phyloP scores from a whole-genome alignment of 768 basidiomycete species.

The Pulveroboletus sp. region DNA sequence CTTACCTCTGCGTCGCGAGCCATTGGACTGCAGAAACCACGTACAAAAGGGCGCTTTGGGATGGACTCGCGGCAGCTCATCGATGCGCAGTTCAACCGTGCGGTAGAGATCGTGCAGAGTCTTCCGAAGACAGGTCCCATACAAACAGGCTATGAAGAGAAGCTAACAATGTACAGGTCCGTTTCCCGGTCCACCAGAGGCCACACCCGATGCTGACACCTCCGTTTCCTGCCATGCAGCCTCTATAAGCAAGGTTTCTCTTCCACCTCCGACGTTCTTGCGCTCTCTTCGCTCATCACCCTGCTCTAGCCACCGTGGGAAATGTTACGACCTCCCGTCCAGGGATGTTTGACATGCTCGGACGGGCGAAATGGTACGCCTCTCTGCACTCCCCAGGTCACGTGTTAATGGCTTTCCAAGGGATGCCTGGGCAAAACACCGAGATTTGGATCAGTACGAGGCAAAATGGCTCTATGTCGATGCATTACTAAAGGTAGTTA shows the following conservation, averaged over 20 bases:
- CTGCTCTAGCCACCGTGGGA: slow-evolving; percentile 71
- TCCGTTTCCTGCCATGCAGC: slow-evolving; percentile 36
- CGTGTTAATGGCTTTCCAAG: slow-evolving; percentile 36
- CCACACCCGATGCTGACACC: slow-evolving; percentile 5
- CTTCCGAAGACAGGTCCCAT: slow-evolving; percentile 93
- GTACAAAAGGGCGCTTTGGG: neutral
- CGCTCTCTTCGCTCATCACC: slow-evolving; percentile 1
- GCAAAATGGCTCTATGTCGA: slow-evolving; percentile 91
- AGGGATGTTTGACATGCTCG: slow-evolving; percentile 86
- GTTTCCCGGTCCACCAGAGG: slow-evolving; percentile 14
- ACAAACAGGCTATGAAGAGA: slow-evolving; percentile 94
- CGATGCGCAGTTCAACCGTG: slow-evolving; percentile 85
- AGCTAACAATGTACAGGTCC: slow-evolving; percentile 88
- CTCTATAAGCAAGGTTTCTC: slow-evolving; percentile 86
- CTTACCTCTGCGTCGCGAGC: neutral
- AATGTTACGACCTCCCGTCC: slow-evolving; percentile 78
- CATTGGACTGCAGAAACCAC: neutral
- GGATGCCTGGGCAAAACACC: slow-evolving; percentile 96
- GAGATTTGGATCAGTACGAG: slow-evolving; percentile 69
- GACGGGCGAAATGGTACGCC: slow-evolving; percentile 84
- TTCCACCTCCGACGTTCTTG: neutral
- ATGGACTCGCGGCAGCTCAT: slow-evolving; percentile 68
- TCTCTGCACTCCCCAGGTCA: slow-evolving; percentile 13
- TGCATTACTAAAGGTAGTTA: slow-evolving; percentile 69
- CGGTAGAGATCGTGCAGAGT: slow-evolving; percentile 90